Evolutionary conservation across 2,329 filamentous ascomycete species (phyloP).

Genomic region (Rhinocladiella mackenziei): DNA sequence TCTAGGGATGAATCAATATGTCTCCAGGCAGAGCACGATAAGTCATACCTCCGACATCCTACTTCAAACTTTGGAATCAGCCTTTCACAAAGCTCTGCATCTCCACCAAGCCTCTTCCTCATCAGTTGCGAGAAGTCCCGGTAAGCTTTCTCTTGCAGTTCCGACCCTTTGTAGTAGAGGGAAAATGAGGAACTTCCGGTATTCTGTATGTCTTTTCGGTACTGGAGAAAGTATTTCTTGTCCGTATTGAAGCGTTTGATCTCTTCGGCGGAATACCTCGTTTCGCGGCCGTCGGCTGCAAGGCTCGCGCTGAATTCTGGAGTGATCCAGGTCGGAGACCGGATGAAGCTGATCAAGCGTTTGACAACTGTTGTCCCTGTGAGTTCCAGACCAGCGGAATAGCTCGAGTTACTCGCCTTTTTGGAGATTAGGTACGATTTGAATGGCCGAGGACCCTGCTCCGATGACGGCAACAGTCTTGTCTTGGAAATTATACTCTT

Average conservation of each 20-base stretch:
- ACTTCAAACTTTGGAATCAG: slow-evolving; percentile 37
- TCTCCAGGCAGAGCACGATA: slow-evolving; percentile 9
- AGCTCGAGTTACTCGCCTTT: slow-evolving; percentile 13
- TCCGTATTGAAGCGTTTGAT: slow-evolving; percentile 20
- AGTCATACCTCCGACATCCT: slow-evolving; percentile 44
- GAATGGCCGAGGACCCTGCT: slow-evolving; percentile 28
- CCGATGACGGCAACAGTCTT: slow-evolving; percentile 31
- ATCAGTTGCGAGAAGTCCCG: slow-evolving; percentile 21
- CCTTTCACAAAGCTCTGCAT: slow-evolving; percentile 33
- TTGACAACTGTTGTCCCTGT: slow-evolving; percentile 1
- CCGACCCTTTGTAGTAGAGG: slow-evolving; percentile 34
- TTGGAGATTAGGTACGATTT: slow-evolving; percentile 36
- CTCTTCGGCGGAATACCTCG: slow-evolving; percentile 15
- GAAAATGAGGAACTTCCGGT: slow-evolving; percentile 41
- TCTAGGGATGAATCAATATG: slow-evolving; percentile 26
- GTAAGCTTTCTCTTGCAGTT: slow-evolving; percentile 11
- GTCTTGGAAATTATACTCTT: slow-evolving; percentile 26
- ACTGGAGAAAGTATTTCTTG: slow-evolving; percentile 28
- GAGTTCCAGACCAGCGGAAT: background rate
- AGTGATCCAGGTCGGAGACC: slow-evolving; percentile 24
- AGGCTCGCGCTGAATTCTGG: slow-evolving; percentile 14
- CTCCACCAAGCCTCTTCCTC: slow-evolving; percentile 22
- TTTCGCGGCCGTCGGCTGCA: slow-evolving; percentile 12
- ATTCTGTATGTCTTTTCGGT: slow-evolving; percentile 33
- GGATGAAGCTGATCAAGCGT: slow-evolving; percentile 32